Evolutionary conservation across 1,139 yeast species (phyloP).

Genomic region (Candida tetrigidarum): DNA sequence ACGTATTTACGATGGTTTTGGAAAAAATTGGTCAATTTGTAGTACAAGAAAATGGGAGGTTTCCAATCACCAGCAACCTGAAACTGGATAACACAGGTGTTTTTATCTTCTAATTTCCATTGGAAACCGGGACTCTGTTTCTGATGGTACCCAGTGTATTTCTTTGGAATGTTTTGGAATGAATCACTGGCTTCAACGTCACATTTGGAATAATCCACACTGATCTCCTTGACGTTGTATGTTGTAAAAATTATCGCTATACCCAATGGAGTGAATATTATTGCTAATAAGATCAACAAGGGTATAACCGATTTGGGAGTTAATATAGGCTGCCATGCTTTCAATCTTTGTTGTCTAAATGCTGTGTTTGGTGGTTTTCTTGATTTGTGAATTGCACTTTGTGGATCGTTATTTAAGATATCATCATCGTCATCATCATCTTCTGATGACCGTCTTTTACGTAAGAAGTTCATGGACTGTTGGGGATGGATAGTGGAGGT

Average conservation of each 20-base stretch:
- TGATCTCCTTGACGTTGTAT: constrained; percentile 60
- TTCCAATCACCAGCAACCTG: constrained; percentile 60
- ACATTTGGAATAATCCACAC: constrained; percentile 66
- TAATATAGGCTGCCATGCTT: constrained; percentile 84
- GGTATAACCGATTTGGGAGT: constrained; percentile 81
- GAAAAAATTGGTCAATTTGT: constrained; percentile 71
- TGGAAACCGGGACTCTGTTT: constrained; percentile 47
- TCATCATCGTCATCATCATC: constrained; percentile 35
- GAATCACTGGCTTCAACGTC: constrained; percentile 36
- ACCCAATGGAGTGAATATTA: constrained; percentile 78
- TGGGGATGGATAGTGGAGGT: neutral
- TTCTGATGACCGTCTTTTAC: constrained; percentile 34
- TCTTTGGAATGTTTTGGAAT: constrained; percentile 52
- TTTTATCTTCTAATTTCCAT: constrained; percentile 54
- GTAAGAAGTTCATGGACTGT: constrained; percentile 39
- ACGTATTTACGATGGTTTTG: constrained; percentile 84
- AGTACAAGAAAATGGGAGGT: constrained; percentile 67
- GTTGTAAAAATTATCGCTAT: constrained; percentile 65
- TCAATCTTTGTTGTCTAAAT: constrained; percentile 71
- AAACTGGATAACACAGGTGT: constrained; percentile 60
- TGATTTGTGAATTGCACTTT: constrained; percentile 47
- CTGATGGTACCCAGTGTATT: constrained; percentile 53
- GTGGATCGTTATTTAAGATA: constrained; percentile 19
- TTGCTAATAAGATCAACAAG: constrained; percentile 58
- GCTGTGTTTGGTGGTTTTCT: constrained; percentile 80